Base-by-base conservation (phyloP, 352 stramenopile genomes). In the Blastocystis sp. region DNA sequence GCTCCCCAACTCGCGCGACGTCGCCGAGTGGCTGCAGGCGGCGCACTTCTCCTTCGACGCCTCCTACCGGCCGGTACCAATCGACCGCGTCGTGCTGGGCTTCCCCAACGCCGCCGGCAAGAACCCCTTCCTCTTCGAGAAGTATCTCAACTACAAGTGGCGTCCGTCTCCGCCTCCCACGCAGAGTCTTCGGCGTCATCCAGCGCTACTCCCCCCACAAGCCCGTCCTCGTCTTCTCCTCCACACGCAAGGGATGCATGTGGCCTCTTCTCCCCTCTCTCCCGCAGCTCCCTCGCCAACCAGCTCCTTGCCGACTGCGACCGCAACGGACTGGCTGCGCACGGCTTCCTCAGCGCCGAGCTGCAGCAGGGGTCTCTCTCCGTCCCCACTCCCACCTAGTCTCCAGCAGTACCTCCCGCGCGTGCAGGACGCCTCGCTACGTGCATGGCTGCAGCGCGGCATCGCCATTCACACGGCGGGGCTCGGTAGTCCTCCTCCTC, bases 21-120 rank as follows among this genome's bases (percentile, higher is more conserved):
- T 99, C 0, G 96, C 94, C 40, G 90, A 92, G 0, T 99, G 98
- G 87, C 84, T 99, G 36, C 91, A 93, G 34, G 95, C 97, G 24
- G 94, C 94, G 1, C 87, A 98, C 11, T 98, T 98, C 87, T 96
- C 93, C 89, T 99, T 98, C 86, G 96, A 97, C 49, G 91, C 94
- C 7, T 96, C 96, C 36, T 96, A 98, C 88, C 91, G 96, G 24
- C 95, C 96, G 0, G 95, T 98, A n/a, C 96, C 95, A n/a, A 89
- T 99, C 6, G 92, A 97, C 86, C 95, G 98, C 87, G 97, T 93
- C 4, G 98, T 98, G 84, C 95, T 98, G 57, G 96, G 96, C 16
- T 91, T 98, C 27, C 92, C 88, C 32, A 89, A 92, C n/a, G 89
- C 90, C 42, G 81, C 89, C 42, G 84, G 87, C 21, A 44, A 87